Percentiles rank a stretch among this genome's conserved stretches.
Evolutionary conservation across 2,329 filamentous ascomycete species (phyloP).

Genomic region (Xylaria sp.): DNA sequence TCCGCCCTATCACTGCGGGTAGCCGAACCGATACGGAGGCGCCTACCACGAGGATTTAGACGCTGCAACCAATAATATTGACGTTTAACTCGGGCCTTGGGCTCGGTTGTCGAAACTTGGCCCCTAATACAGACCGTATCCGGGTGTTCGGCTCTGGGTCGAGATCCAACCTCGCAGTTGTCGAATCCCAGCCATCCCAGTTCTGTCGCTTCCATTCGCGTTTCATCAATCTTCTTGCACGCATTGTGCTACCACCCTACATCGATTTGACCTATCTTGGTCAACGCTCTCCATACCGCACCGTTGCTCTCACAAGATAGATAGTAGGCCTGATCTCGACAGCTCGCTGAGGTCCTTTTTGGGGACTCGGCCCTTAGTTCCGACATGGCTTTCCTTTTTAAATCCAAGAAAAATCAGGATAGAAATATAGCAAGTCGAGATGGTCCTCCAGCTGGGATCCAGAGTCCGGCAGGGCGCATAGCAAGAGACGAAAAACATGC

Average conservation of each 20-base stretch:
- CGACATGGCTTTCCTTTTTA: slow-evolving; percentile 84
- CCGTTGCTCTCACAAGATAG: slow-evolving; percentile 27
- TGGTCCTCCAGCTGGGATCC: slow-evolving; percentile 62
- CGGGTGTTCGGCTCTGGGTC: slow-evolving; percentile 26
- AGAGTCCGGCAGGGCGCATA: slow-evolving; percentile 61
- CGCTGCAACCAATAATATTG: slow-evolving; percentile 17
- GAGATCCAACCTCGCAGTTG: slow-evolving; percentile 43
- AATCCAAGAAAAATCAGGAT: slow-evolving; percentile 81
- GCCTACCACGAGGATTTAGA: slow-evolving; percentile 6
- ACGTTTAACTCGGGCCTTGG: slow-evolving; percentile 12
- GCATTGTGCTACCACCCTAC: slow-evolving; percentile 12
- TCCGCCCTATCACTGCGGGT: slow-evolving; percentile 9
- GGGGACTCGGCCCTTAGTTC: slow-evolving; percentile 52
- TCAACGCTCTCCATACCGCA: slow-evolving; percentile 3
- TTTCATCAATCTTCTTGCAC: slow-evolving; percentile 21
- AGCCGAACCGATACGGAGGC: slow-evolving; percentile 10
- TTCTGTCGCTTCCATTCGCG: slow-evolving; percentile 27
- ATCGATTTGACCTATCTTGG: neutral
- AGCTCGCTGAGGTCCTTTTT: slow-evolving; percentile 48
- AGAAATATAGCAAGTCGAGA: slow-evolving; percentile 68
- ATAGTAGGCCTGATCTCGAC: slow-evolving; percentile 35
- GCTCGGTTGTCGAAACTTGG: slow-evolving; percentile 21
- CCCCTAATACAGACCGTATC: slow-evolving; percentile 29
- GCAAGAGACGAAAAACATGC: slow-evolving; percentile 68
- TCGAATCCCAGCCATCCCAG: slow-evolving; percentile 46